These are phyloP conservation scores for Sclerotinia trifoliorum DNA, from an alignment of 2,329 filamentous ascomycete species.

Conservation along the genomic window DNA sequence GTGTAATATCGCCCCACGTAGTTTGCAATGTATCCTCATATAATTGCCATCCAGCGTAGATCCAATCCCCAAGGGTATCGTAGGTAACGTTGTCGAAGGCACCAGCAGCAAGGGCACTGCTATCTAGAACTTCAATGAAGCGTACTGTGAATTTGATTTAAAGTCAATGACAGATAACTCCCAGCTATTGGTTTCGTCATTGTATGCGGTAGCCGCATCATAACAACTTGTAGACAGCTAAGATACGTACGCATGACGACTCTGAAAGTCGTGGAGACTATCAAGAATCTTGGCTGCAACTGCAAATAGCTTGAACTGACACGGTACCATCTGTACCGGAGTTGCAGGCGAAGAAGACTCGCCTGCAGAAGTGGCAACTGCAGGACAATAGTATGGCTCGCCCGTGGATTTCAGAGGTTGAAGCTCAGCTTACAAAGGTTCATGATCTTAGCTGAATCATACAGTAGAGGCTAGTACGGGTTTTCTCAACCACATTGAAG, in stretches of 20 bases:
- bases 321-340: conserved; percentile 29
- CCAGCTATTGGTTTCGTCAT: conserved; percentile 32
- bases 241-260: conserved; percentile 42
- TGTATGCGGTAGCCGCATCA: conserved; percentile 10
- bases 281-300: conserved; percentile 41
- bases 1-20: conserved; percentile 51
- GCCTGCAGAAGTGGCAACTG: conserved; percentile 23
- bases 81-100: conserved; percentile 51
- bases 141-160: conserved; percentile 43
- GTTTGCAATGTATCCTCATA: conserved; percentile 55
- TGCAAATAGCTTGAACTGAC: conserved; percentile 37
- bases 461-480: conserved; percentile 46
- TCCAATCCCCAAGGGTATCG: conserved; percentile 56
- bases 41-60: conserved; percentile 48
- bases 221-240: conserved; percentile 34
- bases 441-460: conserved; percentile 50
- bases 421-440: conserved; percentile 50
- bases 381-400: conserved; percentile 46
- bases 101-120: conserved; percentile 42
- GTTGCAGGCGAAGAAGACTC: conserved; percentile 21
- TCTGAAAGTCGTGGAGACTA: conserved; percentile 40
- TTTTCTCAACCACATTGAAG: conserved; percentile 41
- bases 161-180: conserved; percentile 39
- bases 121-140: conserved; percentile 44
- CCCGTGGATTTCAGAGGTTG: conserved; percentile 47